Conservation (phyloP, 139 green algal genomes). For the Dunaliella primolecta region DNA sequence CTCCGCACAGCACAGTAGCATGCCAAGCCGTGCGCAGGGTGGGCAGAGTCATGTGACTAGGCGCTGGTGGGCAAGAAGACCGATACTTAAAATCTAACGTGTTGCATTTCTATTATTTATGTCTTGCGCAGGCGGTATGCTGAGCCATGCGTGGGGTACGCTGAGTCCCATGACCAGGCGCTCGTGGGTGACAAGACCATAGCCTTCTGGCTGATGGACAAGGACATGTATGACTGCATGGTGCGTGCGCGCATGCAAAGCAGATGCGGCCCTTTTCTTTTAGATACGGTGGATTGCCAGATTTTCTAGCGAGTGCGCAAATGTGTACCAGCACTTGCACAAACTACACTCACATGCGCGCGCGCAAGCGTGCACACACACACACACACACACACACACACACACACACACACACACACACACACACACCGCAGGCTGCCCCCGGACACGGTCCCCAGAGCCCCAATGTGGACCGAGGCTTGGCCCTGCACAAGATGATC, state of each 20-base stretch:
- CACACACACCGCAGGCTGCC: slow-evolving; percentile 10
- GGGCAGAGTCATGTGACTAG: no score
- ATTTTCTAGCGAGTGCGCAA: no score
- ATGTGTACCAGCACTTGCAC: neutral
- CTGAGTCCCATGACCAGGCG: slow-evolving; percentile 90
- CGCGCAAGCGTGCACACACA: neutral
- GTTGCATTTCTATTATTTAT: no score
- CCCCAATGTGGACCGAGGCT: slow-evolving; percentile 81
- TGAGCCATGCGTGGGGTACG: slow-evolving; percentile 92
- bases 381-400: neutral
- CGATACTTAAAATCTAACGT: no score
- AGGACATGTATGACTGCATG: slow-evolving; percentile 99
- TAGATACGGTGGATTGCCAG: no score
- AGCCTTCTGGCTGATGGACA: slow-evolving; percentile 94
- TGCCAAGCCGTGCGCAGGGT: no score
- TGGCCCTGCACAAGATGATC: slow-evolving; percentile 99
- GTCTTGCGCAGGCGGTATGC: slow-evolving; percentile 58
- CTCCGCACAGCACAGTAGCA: no score
- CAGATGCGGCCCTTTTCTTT: neutral
- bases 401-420: neutral
- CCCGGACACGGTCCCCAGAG: slow-evolving; percentile 27
- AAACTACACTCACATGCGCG: neutral
- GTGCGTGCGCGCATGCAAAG: slow-evolving; percentile 18
- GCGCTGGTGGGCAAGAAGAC: no score
- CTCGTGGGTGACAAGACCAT: slow-evolving; percentile 79